Percentiles rank a stretch among this genome's conserved stretches.
phyloP scores from a whole-genome alignment of 345 rosid species.

The Mercurialis annua region DNA sequence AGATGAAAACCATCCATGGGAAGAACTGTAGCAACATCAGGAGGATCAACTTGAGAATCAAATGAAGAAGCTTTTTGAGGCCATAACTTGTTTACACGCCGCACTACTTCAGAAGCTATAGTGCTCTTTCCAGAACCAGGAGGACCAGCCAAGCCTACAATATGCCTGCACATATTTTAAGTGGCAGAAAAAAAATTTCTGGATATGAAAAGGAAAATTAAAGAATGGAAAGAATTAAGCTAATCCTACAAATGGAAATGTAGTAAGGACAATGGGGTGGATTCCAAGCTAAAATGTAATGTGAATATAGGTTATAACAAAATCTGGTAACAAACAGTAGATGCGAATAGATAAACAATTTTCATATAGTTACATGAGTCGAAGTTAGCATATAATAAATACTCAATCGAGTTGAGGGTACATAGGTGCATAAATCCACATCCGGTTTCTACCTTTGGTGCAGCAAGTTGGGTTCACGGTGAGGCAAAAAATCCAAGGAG shows the following conservation, averaged over 20 bases:
- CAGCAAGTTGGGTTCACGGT: too few relatives aligned
- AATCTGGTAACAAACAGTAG: too few relatives aligned
- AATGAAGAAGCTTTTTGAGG: conserved; percentile 57
- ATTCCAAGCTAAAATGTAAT: too few relatives aligned
- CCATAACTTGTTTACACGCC: conserved; percentile 65
- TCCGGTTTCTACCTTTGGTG: too few relatives aligned
- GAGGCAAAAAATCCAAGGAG: too few relatives aligned
- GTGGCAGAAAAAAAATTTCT: neutral
- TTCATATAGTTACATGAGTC: too few relatives aligned
- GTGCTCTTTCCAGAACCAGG: conserved; percentile 98
- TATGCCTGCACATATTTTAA: conserved; percentile 45
- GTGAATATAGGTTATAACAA: too few relatives aligned
- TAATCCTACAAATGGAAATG: neutral
- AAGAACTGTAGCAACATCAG: conserved; percentile 72
- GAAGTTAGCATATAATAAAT: too few relatives aligned
- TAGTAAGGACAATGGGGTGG: neutral
- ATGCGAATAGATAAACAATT: too few relatives aligned
- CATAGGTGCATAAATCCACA: too few relatives aligned
- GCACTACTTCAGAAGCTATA: conserved; percentile 68
- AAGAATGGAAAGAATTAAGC: neutral
- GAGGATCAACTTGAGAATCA: conserved; percentile 63
- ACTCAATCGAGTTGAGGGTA: too few relatives aligned
- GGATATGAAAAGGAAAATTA: neutral
- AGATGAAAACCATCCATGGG: conserved; percentile 98
- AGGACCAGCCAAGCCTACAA: conserved; percentile 88